Evolutionary conservation across 2,329 filamentous ascomycete genomes (phyloP), one percentile per base, ranked within the genome.

Genomic region (Zymoseptoria pseudotritici): DNA sequence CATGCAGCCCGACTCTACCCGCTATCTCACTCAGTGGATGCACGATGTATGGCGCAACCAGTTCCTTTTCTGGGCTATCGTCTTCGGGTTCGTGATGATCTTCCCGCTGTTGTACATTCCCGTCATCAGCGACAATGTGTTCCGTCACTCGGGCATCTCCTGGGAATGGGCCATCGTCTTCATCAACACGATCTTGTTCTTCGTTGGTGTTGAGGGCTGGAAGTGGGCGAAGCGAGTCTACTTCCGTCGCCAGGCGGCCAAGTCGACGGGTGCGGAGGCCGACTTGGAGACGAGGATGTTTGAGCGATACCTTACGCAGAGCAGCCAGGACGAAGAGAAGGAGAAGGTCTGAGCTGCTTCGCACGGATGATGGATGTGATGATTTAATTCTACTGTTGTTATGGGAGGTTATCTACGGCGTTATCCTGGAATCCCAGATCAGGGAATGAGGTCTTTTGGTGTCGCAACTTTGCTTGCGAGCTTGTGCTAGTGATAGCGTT

Each of bases 151-250:
- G 1, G 81, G 81, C 0, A 89, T 89, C 58, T 79, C 75, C 6
- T 87, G 85, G 86, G 86, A 89, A 70, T 90, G 86, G 87, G 84
- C 77, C 0, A 80, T 90, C 52, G 83, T 89, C 1, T 83, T 90
- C 61, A 74, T 86, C 42, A 80, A 22, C 29, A 55, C 24, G n/a
- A 13, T 60, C 4, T 67, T 89, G 3, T 90, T 89, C 75, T 83
- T 90, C 69, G 66, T 77, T 0, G 85, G 85, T 0, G 78, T 84
- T 0, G 87, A 90, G 72, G 58, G 73, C 0, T 90, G 84, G 82
- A 89, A 89, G 72, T 87, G 80, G 78, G 75, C 67, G 6, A 90
- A 90, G 76, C 76, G 87, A 0, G 68, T 61, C 8, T 66, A 60
- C 55, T 64, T 65, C 58, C 50, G 66, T 17, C 50, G 64, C 1